Conservation (phyloP, 169 alveolate species). For the Neospora caninum region DNA sequence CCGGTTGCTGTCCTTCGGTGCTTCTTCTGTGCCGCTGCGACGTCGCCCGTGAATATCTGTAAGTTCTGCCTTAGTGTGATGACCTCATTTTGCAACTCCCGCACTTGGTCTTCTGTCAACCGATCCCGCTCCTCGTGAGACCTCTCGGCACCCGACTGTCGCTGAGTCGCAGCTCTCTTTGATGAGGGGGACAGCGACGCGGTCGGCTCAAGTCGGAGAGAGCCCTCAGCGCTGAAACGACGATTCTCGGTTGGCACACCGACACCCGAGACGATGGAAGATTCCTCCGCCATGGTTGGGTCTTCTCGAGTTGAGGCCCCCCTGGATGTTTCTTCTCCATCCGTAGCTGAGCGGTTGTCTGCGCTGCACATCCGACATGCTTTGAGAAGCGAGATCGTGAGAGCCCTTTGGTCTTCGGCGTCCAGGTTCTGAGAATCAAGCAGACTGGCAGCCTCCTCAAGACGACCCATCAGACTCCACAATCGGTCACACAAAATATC, state of each 20-base stretch:
- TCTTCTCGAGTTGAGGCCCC: neutral
- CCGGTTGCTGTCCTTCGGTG: neutral
- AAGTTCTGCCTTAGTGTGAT: neutral
- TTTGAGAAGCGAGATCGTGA: neutral
- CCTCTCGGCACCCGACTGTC: too few species aligned
- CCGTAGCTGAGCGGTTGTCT: neutral
- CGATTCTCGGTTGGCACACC: too few species aligned
- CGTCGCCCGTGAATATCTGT: slow-evolving; percentile 11
- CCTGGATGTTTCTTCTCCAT: neutral
- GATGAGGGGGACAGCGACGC: too few species aligned
- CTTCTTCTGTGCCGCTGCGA: neutral
- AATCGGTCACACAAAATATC: neutral
- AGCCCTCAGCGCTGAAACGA: too few species aligned
- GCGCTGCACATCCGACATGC: neutral
- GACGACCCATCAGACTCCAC: neutral
- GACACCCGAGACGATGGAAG: too few species aligned
- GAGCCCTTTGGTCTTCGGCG: neutral
- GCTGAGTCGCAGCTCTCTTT: too few species aligned
- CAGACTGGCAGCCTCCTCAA: neutral
- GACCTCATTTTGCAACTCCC: neutral
- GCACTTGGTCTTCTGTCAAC: neutral
- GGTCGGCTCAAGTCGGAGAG: too few species aligned
- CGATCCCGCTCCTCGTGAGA: neutral
- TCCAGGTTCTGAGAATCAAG: neutral
- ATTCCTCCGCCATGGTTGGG: too few species aligned